These are phyloP conservation scores for Spinacia oleracea DNA, from an alignment of 179 eudicot species.

Conservation along the genomic window DNA sequence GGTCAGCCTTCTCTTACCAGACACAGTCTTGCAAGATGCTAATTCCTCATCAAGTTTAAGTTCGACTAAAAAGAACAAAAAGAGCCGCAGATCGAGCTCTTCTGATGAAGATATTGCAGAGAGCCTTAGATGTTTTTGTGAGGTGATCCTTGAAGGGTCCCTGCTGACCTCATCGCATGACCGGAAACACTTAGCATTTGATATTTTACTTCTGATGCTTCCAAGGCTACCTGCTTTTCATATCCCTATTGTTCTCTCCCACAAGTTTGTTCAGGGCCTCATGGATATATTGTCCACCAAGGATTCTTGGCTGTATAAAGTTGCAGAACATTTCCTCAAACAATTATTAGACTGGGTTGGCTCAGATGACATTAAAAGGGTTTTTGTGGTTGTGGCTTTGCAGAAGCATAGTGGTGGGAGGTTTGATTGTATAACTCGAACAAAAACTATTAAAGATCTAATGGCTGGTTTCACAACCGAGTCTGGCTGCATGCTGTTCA, in stretches of 20 bases:
- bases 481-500: conserved; percentile 79
- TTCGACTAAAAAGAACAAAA: conserved; percentile 73
- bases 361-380: conserved; percentile 65
- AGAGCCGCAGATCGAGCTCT: conserved; percentile 63
- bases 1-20: conserved; percentile 67
- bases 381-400: conserved; percentile 67
- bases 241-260: conserved; percentile 61
- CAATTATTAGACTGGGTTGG: conserved; percentile 67
- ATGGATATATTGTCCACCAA: conserved; percentile 75
- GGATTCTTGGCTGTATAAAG: conserved; percentile 87
- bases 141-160: conserved; percentile 68
- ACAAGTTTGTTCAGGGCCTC: conserved; percentile 79
- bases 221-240: conserved; percentile 80
- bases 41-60: conserved; percentile 48
- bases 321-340: conserved; percentile 68
- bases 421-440: conserved; percentile 70
- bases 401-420: conserved; percentile 91
- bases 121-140: conserved; percentile 63
- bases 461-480: conserved; percentile 75
- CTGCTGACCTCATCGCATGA: conserved; percentile 85
- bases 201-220: conserved; percentile 71
- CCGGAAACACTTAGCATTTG: conserved; percentile 84
- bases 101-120: conserved; percentile 69
- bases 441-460: conserved; percentile 69
- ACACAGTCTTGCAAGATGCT: conserved; percentile 48